A percentile compares a stretch with the other conserved stretches of the same genome.
phyloP scores from a whole-genome alignment of 495 filamentous ascomycete species.

The Apiosordaria backusii region DNA sequence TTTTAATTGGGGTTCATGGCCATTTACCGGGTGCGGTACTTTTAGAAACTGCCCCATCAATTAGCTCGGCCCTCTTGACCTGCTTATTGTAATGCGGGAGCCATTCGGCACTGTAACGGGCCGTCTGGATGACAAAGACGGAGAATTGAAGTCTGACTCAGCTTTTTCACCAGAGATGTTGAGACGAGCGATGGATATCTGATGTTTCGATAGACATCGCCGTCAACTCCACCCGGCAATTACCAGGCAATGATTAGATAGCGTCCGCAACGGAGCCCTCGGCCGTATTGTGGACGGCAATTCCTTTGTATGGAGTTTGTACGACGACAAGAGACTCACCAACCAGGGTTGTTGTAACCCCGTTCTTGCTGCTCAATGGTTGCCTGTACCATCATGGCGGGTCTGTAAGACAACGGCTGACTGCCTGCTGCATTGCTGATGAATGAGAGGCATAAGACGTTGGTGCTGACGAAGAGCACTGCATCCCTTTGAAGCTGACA shows the following conservation, averaged over 20 bases:
- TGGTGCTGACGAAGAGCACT: not conserved
- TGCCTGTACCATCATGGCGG: not conserved
- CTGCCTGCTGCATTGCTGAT: not conserved
- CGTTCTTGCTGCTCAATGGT: not conserved
- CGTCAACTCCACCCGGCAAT: not conserved
- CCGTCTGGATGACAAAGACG: constrained; percentile 5
- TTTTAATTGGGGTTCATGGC: not conserved
- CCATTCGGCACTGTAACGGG: constrained; percentile 11
- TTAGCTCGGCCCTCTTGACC: not conserved
- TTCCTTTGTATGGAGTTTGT: not conserved
- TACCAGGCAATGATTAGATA: not conserved
- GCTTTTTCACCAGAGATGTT: not conserved
- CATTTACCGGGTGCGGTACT: constrained; percentile 5
- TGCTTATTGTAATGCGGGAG: not conserved
- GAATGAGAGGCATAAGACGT: not conserved
- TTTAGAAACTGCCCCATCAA: constrained; percentile 9
- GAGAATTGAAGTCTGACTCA: not conserved
- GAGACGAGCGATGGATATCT: not conserved
- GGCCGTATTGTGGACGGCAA: not conserved
- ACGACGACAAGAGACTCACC: not conserved
- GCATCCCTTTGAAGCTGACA: constrained; percentile 1
- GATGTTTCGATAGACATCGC: not conserved
- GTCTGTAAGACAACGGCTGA: not conserved
- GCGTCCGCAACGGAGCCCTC: not conserved
- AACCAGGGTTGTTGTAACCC: not conserved